A percentile compares a stretch with the other conserved stretches of the same genome.
Conservation (phyloP, 2,329 filamentous ascomycete species). For the Calonectria fujianensis region DNA sequence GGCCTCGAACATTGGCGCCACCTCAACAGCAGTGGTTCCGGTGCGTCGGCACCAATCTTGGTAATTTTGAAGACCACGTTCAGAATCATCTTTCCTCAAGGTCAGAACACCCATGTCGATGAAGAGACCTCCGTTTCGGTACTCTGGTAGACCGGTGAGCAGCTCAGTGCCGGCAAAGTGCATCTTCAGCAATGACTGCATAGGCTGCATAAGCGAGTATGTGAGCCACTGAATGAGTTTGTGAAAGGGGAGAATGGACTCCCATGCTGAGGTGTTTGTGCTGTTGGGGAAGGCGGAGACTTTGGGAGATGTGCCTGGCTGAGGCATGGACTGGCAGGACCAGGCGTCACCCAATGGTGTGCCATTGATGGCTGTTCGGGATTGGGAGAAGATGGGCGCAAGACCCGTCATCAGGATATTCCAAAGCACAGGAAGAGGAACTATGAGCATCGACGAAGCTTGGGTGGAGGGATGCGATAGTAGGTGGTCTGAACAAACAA, state of each 20-base stretch:
- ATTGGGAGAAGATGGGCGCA: slow-evolving; percentile 89
- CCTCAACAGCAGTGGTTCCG: slow-evolving; percentile 76
- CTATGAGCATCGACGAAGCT: slow-evolving; percentile 90
- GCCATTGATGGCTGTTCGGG: slow-evolving; percentile 90
- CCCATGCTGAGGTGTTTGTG: slow-evolving; percentile 70
- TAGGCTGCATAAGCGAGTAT: slow-evolving; percentile 94
- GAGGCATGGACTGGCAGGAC: slow-evolving; percentile 89
- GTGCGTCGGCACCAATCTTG: slow-evolving; percentile 82
- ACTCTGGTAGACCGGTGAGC: slow-evolving; percentile 92
- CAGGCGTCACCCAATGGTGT: slow-evolving; percentile 94
- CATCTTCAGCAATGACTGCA: slow-evolving; percentile 86
- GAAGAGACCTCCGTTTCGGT: slow-evolving; percentile 92
- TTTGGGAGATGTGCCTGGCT: slow-evolving; percentile 66
- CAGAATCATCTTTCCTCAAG: slow-evolving; percentile 81
- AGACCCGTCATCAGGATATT: slow-evolving; percentile 91
- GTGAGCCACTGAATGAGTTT: slow-evolving; percentile 96
- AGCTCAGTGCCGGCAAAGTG: slow-evolving; percentile 88
- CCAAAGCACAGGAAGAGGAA: slow-evolving; percentile 93
- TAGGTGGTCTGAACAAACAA: slow-evolving; percentile 83
- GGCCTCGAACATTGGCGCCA: slow-evolving; percentile 75
- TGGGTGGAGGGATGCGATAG: slow-evolving; percentile 92
- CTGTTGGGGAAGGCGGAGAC: slow-evolving; percentile 50
- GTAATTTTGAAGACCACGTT: slow-evolving; percentile 80
- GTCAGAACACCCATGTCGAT: slow-evolving; percentile 89
- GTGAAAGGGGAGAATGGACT: slow-evolving; percentile 91